Evolutionary conservation across 495 filamentous ascomycete species (phyloP), one percentile per base, ranked within the genome.

Genomic region (Podospora comata): DNA sequence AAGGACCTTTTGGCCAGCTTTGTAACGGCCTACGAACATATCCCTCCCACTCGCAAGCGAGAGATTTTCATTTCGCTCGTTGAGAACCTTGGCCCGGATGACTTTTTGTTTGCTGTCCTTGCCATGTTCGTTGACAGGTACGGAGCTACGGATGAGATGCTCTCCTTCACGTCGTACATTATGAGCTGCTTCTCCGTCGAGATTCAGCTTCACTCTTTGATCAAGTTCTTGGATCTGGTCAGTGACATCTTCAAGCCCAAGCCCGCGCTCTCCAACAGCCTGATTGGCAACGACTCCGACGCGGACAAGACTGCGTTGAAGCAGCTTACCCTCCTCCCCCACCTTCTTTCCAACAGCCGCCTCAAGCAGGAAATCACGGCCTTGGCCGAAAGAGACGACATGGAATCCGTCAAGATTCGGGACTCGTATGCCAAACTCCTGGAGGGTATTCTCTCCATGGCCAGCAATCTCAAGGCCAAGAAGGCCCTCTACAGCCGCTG

Each of bases 11-110:
- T 99, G 19, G 83, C 93, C 63, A 97, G 93, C 79, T 98, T 98
- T 75, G 92, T 91, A 20, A 92, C 91, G 11, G 96, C 96, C 13
- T 99, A 94, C 78, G 93, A 96, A 74, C 94, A 98, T 74, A 91
- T 99, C 67, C 95, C 95, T 4, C 84, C 87, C 5, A 93, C 95
- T 74, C 87, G 94, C 55, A 89, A 92, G 66, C 84, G 90, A 19
- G 87, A 88, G 53, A 79, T 98, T 4, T 99, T 96, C 82, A 81
- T 86, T 27, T 90, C 92, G 30, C 79, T 99, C 34, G 86, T 93
- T 27, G 86, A 90, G 71, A 96, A 92, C 26, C 83, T 97, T 28
- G 95, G 94, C 4, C 85, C 91, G 0, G 83, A 89, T 30, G 92
- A 97, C 55, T 96, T 94, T 73, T 78, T 93, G 9, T 92, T 88